A percentile compares a stretch with the other conserved stretches of the same genome.
Conservation (phyloP, 441 rosid genomes). For the Pelargonium australe region DNA sequence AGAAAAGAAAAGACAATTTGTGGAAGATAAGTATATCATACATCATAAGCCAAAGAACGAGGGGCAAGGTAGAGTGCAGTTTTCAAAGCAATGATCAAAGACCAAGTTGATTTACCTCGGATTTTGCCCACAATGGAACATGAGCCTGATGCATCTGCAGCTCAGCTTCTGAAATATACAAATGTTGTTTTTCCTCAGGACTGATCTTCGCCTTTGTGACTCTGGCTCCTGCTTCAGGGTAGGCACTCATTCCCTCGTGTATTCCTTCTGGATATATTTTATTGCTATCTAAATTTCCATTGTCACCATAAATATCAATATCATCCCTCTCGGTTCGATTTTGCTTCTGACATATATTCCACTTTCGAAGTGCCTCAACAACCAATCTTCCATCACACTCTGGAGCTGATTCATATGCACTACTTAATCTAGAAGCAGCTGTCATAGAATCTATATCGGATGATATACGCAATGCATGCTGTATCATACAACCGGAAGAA, state of each 20-base stretch:
- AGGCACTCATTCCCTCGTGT: conserved; percentile 32
- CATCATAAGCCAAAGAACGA: conserved; percentile 16
- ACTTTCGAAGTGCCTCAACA: conserved; percentile 72
- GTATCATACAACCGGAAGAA: conserved; percentile 73
- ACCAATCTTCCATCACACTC: conserved; percentile 60
- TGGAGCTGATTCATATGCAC: conserved; percentile 39
- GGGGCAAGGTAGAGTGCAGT: background rate
- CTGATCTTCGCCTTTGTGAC: conserved; percentile 26
- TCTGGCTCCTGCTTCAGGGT: conserved; percentile 26
- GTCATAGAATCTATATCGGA: conserved; percentile 33
- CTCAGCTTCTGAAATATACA: conserved; percentile 77
- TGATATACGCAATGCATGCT: conserved; percentile 44
- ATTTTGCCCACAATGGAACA: conserved; percentile 55
- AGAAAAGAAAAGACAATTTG: background rate
- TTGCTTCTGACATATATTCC: conserved; percentile 76
- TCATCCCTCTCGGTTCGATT: conserved; percentile 65
- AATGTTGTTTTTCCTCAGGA: conserved; percentile 49
- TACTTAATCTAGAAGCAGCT: conserved; percentile 26
- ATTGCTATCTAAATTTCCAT: conserved; percentile 47
- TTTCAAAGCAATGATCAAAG: no score
- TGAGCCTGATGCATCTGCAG: conserved; percentile 50
- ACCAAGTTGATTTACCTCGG: conserved; percentile 34
- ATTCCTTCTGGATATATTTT: conserved; percentile 67
- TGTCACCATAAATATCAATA: conserved; percentile 75
- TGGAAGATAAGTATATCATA: background rate